Evolutionary conservation across 306 rosid species (phyloP), one percentile per base, ranked within the genome.

Genomic region (Prunus dulcis): DNA sequence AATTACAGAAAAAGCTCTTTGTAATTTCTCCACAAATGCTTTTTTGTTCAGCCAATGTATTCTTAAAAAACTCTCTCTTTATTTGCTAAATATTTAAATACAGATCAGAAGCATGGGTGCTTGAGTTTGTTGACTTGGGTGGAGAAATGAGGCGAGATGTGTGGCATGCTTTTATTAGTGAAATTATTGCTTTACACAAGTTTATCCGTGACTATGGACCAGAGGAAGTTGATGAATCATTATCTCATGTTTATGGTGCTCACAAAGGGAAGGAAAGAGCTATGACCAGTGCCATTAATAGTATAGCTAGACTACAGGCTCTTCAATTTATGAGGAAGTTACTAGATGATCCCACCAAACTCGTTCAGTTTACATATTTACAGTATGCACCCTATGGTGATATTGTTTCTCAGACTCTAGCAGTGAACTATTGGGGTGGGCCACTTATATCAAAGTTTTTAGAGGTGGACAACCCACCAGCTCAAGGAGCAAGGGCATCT

Each of bases 81-180:
- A 47, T 69, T 49, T 56, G 67, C 73, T 80, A 55, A 76, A 85
- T 75, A 61, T 58, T 68, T 83, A 18, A 41, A 53, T 81, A 63
- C 75, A 90, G 99, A 86, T 78, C 79, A 14, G 75, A 90, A 79
- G 57, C 79, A 10, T 95, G 92, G 97, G 89, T 92, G 52, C 90
- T 95, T 71, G 99, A 95, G 82, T 90, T 95, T 83, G 91, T 95
- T 28, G 97, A 95, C 86, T 88, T 92, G 83, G 99, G 99, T 80
- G 97, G 99, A 77, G 99, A 95, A 73, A 90, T 95, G 97, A 89
- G 96, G 89, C 87, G 97, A 82, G 99, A 95, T 62, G 91, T 88
- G 66, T 95, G 99, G 99, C 88, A 92, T 82, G 93, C 97, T 15
- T 84, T 89, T 77, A 84, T 95, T 32, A 87, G 91, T 72, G 99